Conservation (phyloP, 768 basidiomycete genomes). For the Cyclocybe aegerita region DNA sequence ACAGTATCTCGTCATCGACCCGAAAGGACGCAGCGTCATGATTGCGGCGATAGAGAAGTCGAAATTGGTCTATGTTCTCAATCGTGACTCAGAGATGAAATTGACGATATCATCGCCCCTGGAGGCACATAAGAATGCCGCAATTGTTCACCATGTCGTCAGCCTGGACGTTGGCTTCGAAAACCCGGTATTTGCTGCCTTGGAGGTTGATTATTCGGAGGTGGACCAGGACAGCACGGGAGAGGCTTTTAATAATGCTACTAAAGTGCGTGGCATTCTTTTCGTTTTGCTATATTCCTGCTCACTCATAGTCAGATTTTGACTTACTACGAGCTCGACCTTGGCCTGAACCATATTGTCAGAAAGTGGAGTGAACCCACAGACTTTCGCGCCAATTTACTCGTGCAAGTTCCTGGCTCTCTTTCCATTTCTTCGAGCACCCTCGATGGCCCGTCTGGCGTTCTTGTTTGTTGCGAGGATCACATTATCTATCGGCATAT, state of each 20-base stretch:
- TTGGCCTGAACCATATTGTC: conserved; percentile 97
- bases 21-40: conserved; percentile 95
- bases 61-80: conserved; percentile 97
- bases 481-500: conserved; percentile 98
- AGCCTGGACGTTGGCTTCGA: conserved; percentile 98
- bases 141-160: conserved; percentile 93
- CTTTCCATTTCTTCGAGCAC: conserved; percentile 90
- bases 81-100: conserved; percentile 95
- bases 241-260: conserved; percentile 86
- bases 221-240: conserved; percentile 95
- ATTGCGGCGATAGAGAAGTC: conserved; percentile 92
- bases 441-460: conserved; percentile 96
- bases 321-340: conserved; percentile 97
- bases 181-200: conserved; percentile 93
- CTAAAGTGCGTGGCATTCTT: conserved; percentile 62
- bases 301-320: conserved; percentile 62
- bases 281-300: not conserved
- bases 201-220: conserved; percentile 96
- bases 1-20: conserved; percentile 93
- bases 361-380: conserved; percentile 99
- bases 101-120: conserved; percentile 96
- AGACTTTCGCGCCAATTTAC: conserved; percentile 89
- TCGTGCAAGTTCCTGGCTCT: conserved; percentile 97
- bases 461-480: conserved; percentile 97
- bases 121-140: conserved; percentile 94